Conservation (phyloP, 2,329 filamentous ascomycete species). For the Verticillium isaacii region DNA sequence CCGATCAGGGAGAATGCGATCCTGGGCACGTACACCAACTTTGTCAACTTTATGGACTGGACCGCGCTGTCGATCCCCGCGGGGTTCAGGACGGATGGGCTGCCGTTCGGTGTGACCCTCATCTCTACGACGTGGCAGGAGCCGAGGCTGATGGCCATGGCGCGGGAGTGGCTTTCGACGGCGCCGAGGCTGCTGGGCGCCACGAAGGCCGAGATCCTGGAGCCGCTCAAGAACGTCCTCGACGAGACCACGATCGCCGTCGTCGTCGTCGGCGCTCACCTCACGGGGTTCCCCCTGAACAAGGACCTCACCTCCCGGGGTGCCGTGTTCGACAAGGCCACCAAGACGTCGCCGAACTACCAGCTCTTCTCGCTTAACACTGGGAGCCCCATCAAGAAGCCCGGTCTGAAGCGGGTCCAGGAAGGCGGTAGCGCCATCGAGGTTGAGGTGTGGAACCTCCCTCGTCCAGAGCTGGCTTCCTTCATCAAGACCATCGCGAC, state of each 20-base stretch:
- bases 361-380: slow-evolving; percentile 21
- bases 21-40: slow-evolving; percentile 54
- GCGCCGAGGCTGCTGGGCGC: slow-evolving; percentile 20
- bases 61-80: slow-evolving; percentile 50
- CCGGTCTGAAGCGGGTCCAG: slow-evolving; percentile 23
- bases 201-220: slow-evolving; percentile 14
- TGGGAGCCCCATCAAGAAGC: slow-evolving; percentile 17
- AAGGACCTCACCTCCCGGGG: slow-evolving; percentile 25
- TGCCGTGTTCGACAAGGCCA: slow-evolving; percentile 16
- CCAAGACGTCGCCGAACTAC: slow-evolving; percentile 24
- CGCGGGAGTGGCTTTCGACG: slow-evolving; percentile 20
- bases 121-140: slow-evolving; percentile 31
- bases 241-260: slow-evolving; percentile 15
- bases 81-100: slow-evolving; percentile 28
- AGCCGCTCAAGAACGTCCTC: not conserved
- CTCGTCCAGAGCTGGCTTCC: slow-evolving; percentile 19
- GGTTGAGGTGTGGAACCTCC: slow-evolving; percentile 30
- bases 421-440: slow-evolving; percentile 21
- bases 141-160: slow-evolving; percentile 20
- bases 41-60: slow-evolving; percentile 56
- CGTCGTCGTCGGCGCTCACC: slow-evolving; percentile 30
- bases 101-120: slow-evolving; percentile 33
- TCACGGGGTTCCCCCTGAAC: slow-evolving; percentile 27
- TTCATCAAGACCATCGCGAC: slow-evolving; percentile 26
- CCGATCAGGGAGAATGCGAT: slow-evolving; percentile 49